Percentiles rank a stretch among this genome's conserved stretches.
Conservation (phyloP, 2,329 filamentous ascomycete genomes). For the Zymoseptoria crescenta region DNA sequence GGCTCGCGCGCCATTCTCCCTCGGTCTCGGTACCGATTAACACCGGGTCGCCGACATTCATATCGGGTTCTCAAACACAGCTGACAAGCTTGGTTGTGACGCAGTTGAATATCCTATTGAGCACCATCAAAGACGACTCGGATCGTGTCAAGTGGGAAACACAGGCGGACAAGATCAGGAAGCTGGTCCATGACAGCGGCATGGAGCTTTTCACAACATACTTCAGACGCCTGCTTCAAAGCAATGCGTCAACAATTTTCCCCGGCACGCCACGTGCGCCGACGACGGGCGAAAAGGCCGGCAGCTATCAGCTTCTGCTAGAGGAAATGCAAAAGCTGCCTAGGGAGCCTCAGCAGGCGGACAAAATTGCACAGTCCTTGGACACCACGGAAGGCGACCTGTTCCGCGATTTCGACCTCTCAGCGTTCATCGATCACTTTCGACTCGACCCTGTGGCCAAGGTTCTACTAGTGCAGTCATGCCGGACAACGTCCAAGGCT, state of each 20-base stretch:
- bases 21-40: slow-evolving; percentile 50
- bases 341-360: slow-evolving; percentile 70
- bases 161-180: slow-evolving; percentile 84
- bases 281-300: slow-evolving; percentile 50
- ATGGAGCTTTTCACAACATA: slow-evolving; percentile 99
- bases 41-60: slow-evolving; percentile 44
- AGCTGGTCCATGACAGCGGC: slow-evolving; percentile 95
- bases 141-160: slow-evolving; percentile 85
- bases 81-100: slow-evolving; percentile 90
- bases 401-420: slow-evolving; percentile 93
- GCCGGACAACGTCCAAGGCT: slow-evolving; percentile 70
- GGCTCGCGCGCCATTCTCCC: slow-evolving; percentile 53
- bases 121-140: slow-evolving; percentile 91
- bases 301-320: slow-evolving; percentile 74
- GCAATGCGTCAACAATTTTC: slow-evolving; percentile 89
- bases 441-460: slow-evolving; percentile 83
- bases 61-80: slow-evolving; percentile 38
- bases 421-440: slow-evolving; percentile 92
- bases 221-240: slow-evolving; percentile 83
- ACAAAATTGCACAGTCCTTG: slow-evolving; percentile 87
- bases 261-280: slow-evolving; percentile 62
- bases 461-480: slow-evolving; percentile 78
- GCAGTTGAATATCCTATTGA: slow-evolving; percentile 88
- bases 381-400: slow-evolving; percentile 86
- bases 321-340: slow-evolving; percentile 81